Conservation (phyloP, 75 land plant genomes). For the Cryptomeria japonica region DNA sequence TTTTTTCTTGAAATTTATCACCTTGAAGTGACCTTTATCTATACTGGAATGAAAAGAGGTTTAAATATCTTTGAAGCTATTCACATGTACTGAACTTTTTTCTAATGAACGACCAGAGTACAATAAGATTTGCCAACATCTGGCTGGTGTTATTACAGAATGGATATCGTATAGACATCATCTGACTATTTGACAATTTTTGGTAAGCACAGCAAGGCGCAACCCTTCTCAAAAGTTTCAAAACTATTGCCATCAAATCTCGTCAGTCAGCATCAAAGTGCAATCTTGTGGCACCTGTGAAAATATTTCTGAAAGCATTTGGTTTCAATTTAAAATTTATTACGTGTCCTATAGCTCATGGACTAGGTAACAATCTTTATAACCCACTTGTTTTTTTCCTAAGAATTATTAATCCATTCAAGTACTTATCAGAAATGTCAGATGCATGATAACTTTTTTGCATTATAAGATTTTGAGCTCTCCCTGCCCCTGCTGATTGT, state of each 20-base stretch:
- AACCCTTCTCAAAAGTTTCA: neutral
- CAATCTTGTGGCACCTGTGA: neutral
- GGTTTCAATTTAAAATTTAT: too few species aligned
- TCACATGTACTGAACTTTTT: neutral
- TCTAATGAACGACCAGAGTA: neutral
- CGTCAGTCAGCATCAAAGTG: neutral
- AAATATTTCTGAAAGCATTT: too few species aligned
- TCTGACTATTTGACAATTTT: neutral
- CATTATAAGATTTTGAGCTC: too few species aligned
- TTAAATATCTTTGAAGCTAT: neutral
- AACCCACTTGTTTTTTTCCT: too few species aligned
- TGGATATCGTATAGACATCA: neutral
- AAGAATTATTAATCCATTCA: too few species aligned
- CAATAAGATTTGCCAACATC: neutral
- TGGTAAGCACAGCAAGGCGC: neutral
- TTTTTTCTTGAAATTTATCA: neutral
- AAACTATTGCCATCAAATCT: neutral
- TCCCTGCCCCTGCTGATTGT: too few species aligned
- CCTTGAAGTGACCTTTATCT: neutral
- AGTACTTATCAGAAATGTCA: too few species aligned
- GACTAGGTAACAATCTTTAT: too few species aligned
- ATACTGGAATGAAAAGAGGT: neutral
- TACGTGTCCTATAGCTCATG: too few species aligned
- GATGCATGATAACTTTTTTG: too few species aligned
- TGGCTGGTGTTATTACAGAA: neutral